Percentiles rank a stretch among this genome's conserved stretches.
phyloP scores from a whole-genome alignment of 225 moss, liverwort and hornwort genomes.

The Pleurozium schreberi region DNA sequence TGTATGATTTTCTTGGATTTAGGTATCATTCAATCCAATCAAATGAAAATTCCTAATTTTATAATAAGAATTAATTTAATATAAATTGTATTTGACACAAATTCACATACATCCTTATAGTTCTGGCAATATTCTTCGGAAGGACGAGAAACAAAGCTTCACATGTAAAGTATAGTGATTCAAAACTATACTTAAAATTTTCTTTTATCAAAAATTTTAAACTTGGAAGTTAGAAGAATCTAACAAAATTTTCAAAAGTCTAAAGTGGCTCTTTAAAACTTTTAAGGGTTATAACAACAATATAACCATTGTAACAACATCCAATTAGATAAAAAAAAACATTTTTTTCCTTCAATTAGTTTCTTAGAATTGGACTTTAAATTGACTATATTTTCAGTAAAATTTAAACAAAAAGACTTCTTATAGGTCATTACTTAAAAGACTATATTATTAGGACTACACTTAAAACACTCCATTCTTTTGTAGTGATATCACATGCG shows the following conservation, averaged over 20 bases:
- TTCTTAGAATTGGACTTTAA: not conserved
- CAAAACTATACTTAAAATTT: not conserved
- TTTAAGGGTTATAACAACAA: not conserved
- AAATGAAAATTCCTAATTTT: not conserved
- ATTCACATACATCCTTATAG: not conserved
- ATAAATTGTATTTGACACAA: no score
- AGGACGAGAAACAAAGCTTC: not conserved
- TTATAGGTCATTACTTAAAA: no score
- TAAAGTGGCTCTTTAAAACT: not conserved
- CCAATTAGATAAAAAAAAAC: not conserved
- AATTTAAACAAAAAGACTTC: no score
- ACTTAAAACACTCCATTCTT: no score
- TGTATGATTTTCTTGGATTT: no score
- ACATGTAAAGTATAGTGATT: not conserved
- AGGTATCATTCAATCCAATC: not conserved
- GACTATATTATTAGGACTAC: no score
- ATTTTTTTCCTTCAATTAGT: not conserved
- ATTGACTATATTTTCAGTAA: not conserved
- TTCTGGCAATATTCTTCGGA: not conserved
- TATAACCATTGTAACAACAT: not conserved
- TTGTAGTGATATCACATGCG: no score
- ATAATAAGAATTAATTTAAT: no score
- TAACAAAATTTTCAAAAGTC: not conserved
- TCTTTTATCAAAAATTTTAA: fast-evolving
- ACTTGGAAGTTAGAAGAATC: not conserved